Evolutionary conservation across 345 rosid genomes (phyloP), one percentile per base, ranked within the genome.

Genomic region (Hibiscus mutabilis): DNA sequence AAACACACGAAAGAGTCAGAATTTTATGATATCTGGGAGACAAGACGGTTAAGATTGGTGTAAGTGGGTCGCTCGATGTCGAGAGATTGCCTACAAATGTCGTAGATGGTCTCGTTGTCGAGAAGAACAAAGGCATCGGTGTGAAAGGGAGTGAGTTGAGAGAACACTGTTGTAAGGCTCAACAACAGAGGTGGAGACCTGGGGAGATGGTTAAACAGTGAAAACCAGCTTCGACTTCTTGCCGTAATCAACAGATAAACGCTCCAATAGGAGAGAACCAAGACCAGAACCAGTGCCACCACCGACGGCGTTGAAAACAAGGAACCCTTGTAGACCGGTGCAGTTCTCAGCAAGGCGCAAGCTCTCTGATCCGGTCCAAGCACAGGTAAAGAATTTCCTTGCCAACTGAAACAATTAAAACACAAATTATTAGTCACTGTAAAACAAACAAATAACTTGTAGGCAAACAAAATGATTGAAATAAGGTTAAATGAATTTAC

Each of bases 211-310:
- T 69, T 87, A 89, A 8, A 89, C 91, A 33, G 91, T 89, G 83
- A 89, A 89, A n/a, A 91, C 93, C 33, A 88, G 58, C 83, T 88
- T 88, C 12, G 92, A 88, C 46, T 88, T 88, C 75, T 87, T 85
- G 8, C 91, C 91, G 14, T 89, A 89, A 68, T 89, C 95, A 25
- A 89, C 92, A 15, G 92, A 89, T 47, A 89, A 76, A 12, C 95
- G 80, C 87, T 89, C 92, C 69, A 89, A 76, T 37, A 89, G 81
- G 4, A 87, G 95, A 13, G 95, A 89, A 4, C 95, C 95, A n/a
- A 89, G 95, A 76, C 95, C 90, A n/a, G 95, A 89, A 0, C 92
- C 95, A 66, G 94, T 89, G 0, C 93, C 93, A 61, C 93, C 93
- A 73, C 93, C 93, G 64, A 89, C 93, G 51, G 93, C 93, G 3